Percentiles rank a stretch among this genome's conserved stretches.
These are phyloP conservation scores for Stereocaulon alpinum DNA, from an alignment of 495 filamentous ascomycete species.

Conservation along the genomic window DNA sequence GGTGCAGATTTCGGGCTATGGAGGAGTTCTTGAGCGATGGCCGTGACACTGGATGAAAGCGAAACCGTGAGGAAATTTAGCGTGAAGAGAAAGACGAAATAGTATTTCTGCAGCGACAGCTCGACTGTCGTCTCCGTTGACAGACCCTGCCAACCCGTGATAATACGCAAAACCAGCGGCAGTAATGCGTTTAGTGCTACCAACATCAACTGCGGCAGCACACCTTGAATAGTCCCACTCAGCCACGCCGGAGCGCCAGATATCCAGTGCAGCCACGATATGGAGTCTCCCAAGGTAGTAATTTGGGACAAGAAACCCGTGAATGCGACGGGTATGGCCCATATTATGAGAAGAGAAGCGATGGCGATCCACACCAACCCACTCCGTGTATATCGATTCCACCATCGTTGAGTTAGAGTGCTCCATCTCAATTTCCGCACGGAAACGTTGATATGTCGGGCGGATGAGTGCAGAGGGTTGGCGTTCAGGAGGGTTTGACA, in stretches of 20 bases:
- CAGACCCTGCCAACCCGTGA: not conserved
- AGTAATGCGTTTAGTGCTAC: not conserved
- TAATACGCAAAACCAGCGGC: too few relatives aligned
- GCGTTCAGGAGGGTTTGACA: too few relatives aligned
- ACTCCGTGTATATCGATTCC: not conserved
- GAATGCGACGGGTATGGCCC: not conserved
- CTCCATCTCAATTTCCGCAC: not conserved
- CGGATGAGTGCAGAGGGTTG: not conserved
- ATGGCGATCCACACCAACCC: not conserved
- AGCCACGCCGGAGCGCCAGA: not conserved
- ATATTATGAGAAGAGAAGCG: not conserved
- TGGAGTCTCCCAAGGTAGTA: not conserved
- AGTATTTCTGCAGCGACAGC: conserved; percentile 52
- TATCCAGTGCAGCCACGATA: not conserved
- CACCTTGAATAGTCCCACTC: not conserved
- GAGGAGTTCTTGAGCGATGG: conserved; percentile 25
- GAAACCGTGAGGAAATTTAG: conserved; percentile 71
- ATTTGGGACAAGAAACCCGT: conserved; percentile 6
- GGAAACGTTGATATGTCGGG: not conserved
- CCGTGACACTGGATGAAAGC: conserved; percentile 41
- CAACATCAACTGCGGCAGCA: conserved; percentile 7
- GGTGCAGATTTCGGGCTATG: conserved; percentile 24
- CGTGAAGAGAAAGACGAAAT: conserved; percentile 69
- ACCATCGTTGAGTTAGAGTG: not conserved
- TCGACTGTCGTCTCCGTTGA: not conserved